Conservation (phyloP, 2,329 filamentous ascomycete species). For the Clonostachys sp. region DNA sequence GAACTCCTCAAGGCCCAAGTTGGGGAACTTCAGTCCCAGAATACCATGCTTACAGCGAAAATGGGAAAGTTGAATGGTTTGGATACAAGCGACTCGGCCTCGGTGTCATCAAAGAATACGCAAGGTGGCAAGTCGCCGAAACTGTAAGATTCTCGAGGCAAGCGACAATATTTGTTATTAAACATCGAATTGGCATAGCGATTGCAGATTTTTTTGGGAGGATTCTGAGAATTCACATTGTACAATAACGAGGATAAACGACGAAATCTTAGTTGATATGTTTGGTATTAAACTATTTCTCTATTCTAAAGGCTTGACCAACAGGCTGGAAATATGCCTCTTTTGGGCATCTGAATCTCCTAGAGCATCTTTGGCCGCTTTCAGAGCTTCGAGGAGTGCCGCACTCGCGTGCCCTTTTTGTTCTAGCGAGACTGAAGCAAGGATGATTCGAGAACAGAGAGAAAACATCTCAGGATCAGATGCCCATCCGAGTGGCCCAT, state of each 20-base stretch:
- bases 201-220: too few species aligned
- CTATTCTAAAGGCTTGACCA: slow-evolving; percentile 10
- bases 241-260: too few species aligned
- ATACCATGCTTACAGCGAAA: slow-evolving; percentile 51
- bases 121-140: too few species aligned
- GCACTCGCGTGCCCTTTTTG: slow-evolving; percentile 6
- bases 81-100: not conserved
- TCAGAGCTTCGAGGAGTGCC: slow-evolving; percentile 5
- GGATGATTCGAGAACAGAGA: slow-evolving; percentile 45
- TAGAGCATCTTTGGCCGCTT: slow-evolving; percentile 1
- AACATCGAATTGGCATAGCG: too few species aligned
- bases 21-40: slow-evolving; percentile 54
- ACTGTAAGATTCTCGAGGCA: too few species aligned
- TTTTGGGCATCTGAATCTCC: not conserved
- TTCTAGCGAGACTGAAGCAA: slow-evolving; percentile 27
- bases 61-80: slow-evolving; percentile 33
- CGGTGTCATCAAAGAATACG: not conserved
- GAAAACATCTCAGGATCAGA: slow-evolving; percentile 65
- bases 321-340: slow-evolving; percentile 17
- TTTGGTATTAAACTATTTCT: too few species aligned
- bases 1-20: slow-evolving; percentile 50
- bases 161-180: too few species aligned
- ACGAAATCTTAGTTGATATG: too few species aligned
- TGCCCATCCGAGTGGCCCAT: slow-evolving; percentile 70
- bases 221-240: too few species aligned